Base-by-base conservation (phyloP, 2,329 filamentous ascomycete species). In the Fusarium penzigii region DNA sequence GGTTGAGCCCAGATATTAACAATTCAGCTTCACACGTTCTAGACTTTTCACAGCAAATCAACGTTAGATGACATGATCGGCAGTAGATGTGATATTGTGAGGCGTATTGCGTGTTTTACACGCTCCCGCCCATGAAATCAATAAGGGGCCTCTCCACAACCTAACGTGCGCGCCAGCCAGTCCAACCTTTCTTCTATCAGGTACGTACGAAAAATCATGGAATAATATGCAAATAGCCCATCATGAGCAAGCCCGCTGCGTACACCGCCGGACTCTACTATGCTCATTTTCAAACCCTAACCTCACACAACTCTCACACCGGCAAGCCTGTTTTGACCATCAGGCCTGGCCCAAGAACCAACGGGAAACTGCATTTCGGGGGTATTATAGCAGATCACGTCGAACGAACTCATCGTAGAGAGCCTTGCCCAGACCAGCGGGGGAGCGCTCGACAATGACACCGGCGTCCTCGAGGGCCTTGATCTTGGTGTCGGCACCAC, bases 401-500 rank as follows among this genome's bases (percentile, higher is more conserved):
- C 92, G 91, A 73, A 97, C 91, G 73, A 99, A 99, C 81, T 97
- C 90, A 60, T 90, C 88, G 72, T 95, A 90, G 69, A 99, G 82
- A 55, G 92, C 88, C 85, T 96, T 97, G 73, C 94, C 94, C 67
- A 99, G 84, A 65, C 85, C 77, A 63, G 94, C 94, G 61, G 94
- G 93, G 69, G 90, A 96, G 75, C 91, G 88, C 86, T 97, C 93
- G 63, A 99, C 94, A 68, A 97, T 85, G 68, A 97, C 94, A 73
- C 94, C 94, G 58, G 94, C 94, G 61, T 84, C 83, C 81, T 97
- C 89, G 55, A 99, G 87, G 57, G 94, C 94, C 68, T 87, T 82
- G 77, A 99, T 99, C 88, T 99, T 99, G 72, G 91, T 95, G 79
- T 97, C 92, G 61, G 94, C 94, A 72, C 92, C 94, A 71, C 94